Evolutionary conservation across 2,329 filamentous ascomycete species (phyloP).

Genomic region (Alternaria burnsii): DNA sequence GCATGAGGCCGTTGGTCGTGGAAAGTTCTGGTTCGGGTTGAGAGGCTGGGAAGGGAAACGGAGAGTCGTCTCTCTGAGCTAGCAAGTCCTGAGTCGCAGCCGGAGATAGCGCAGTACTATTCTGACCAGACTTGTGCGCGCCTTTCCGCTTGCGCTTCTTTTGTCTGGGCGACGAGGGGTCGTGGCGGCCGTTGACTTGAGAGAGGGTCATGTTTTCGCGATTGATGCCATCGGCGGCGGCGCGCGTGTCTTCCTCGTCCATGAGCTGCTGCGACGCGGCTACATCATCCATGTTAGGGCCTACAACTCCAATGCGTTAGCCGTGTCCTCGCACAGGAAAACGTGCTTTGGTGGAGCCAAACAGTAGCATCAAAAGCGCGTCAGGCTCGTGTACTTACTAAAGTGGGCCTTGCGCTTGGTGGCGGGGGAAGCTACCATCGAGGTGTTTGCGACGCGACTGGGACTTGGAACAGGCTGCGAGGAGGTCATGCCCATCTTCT

Average conservation of each 20-base stretch:
- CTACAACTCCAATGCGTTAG: slow-evolving; percentile 25
- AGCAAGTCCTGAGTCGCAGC: neutral
- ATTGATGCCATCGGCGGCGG: slow-evolving; percentile 3
- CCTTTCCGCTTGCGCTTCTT: slow-evolving; percentile 10
- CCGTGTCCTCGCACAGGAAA: neutral
- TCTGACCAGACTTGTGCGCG: neutral
- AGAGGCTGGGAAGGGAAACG: slow-evolving; percentile 14
- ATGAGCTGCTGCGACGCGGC: slow-evolving; percentile 34
- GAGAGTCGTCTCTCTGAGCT: neutral
- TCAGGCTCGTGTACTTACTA: slow-evolving; percentile 23
- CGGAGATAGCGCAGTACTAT: neutral
- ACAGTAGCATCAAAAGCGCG: neutral
- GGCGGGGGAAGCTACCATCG: slow-evolving; percentile 15
- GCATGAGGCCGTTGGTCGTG: neutral
- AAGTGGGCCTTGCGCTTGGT: slow-evolving; percentile 19
- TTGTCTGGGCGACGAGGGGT: neutral
- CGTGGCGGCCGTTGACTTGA: neutral
- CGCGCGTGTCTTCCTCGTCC: slow-evolving; percentile 19
- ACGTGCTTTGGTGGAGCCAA: neutral
- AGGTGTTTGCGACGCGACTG: neutral
- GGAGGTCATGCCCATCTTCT: slow-evolving; percentile 26
- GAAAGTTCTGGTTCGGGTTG: neutral
- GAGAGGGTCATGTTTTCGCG: neutral
- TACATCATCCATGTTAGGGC: slow-evolving; percentile 28
- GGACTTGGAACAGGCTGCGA: slow-evolving; percentile 23